Evolutionary conservation across 495 filamentous ascomycete genomes (phyloP).

Genomic region (Neurospora sp.): DNA sequence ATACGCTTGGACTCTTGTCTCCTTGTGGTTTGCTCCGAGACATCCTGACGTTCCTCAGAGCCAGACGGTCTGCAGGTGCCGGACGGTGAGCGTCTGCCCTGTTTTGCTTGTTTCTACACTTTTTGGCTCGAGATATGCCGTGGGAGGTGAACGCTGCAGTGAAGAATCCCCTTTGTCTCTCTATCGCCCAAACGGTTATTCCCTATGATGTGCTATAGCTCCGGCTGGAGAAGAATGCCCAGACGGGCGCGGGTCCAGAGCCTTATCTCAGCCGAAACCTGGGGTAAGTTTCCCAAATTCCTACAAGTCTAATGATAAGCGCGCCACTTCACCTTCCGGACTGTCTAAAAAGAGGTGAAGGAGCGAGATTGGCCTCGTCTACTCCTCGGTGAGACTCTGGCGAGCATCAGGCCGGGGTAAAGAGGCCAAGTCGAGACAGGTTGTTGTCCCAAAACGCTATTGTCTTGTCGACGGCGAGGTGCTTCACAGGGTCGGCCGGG

Average conservation of each 20-base stretch:
- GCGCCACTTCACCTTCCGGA: background rate
- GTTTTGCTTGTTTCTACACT: background rate
- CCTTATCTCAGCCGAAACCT: background rate
- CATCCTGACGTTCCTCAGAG: background rate
- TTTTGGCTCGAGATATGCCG: background rate
- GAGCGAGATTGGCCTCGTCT: background rate
- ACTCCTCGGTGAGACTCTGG: background rate
- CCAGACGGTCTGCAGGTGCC: background rate
- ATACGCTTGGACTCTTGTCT: background rate
- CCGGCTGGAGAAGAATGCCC: background rate
- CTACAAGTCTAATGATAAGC: background rate
- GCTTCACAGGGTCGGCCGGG: background rate
- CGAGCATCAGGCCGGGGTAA: background rate
- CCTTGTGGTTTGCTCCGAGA: background rate
- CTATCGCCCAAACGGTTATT: background rate
- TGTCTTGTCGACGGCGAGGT: background rate
- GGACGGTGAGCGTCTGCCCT: background rate
- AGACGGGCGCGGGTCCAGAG: background rate
- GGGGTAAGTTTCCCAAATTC: background rate
- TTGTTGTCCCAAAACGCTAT: background rate
- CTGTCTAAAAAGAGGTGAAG: background rate
- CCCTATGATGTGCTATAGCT: background rate
- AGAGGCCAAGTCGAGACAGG: background rate
- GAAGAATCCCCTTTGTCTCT: background rate
- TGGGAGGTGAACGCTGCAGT: background rate